phyloP scores from a whole-genome alignment of 73 alveolate species.

The Diophrys sp. region DNA sequence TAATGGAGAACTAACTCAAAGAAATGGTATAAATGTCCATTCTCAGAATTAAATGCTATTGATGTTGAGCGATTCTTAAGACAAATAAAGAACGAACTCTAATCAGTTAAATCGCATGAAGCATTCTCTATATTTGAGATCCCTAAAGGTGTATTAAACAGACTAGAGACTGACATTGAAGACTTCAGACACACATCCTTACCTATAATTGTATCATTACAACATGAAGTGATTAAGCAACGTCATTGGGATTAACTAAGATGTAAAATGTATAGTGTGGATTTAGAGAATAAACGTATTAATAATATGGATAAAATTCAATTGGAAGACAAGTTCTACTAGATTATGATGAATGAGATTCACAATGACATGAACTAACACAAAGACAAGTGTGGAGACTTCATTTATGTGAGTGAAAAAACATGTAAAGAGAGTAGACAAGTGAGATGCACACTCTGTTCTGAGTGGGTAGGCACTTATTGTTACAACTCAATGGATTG shows the following conservation, averaged over 20 bases:
- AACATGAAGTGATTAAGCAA: conserved; percentile 20
- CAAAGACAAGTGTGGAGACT: no score
- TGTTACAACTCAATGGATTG: no score
- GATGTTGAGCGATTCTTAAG: conserved; percentile 11
- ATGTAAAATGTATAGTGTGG: conserved; percentile 6
- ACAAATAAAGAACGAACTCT: not conserved
- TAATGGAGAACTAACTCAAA: conserved; percentile 20
- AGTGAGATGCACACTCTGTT: no score
- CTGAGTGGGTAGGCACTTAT: no score
- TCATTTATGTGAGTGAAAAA: no score
- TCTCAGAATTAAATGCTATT: conserved; percentile 10
- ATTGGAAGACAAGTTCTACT: no score
- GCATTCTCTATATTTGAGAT: conserved; percentile 6
- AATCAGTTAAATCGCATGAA: not conserved
- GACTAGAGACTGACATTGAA: conserved; percentile 16
- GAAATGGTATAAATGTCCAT: conserved; percentile 16
- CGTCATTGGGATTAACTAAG: conserved; percentile 41
- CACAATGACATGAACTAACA: no score
- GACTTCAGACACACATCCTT: conserved; percentile 22
- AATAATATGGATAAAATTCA: no score
- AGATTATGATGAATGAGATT: no score
- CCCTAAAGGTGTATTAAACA: conserved; percentile 20
- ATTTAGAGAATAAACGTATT: no score
- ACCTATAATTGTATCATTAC: conserved; percentile 26
- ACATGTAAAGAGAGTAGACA: no score